Evolutionary conservation across 495 filamentous ascomycete genomes (phyloP).

Genomic region (Penicillium bovifimosum): DNA sequence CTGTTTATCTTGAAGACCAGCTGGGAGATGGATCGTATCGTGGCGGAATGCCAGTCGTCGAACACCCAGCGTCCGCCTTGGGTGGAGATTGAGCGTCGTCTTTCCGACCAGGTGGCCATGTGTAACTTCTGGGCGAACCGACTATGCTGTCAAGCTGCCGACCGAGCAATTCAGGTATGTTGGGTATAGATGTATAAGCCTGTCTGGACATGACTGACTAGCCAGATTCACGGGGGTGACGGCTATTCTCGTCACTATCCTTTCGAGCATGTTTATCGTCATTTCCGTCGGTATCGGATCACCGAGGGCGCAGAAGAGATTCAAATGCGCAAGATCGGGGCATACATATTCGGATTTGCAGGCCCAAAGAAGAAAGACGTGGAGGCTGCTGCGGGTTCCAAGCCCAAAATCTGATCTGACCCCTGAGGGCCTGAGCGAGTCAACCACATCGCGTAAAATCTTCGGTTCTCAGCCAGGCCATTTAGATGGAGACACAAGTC

Average conservation of each 20-base stretch:
- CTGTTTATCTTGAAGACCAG: slow-evolving; percentile 56
- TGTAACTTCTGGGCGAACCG: slow-evolving; percentile 61
- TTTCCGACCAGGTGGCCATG: slow-evolving; percentile 56
- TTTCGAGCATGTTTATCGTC: slow-evolving; percentile 50
- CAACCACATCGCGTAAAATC: background rate
- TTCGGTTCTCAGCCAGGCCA: background rate
- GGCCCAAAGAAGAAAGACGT: slow-evolving; percentile 20
- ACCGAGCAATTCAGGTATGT: slow-evolving; percentile 52
- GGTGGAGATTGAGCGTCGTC: slow-evolving; percentile 46
- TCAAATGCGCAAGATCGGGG: slow-evolving; percentile 45
- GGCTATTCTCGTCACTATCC: slow-evolving; percentile 44
- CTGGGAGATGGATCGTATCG: slow-evolving; percentile 52
- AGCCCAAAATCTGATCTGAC: slow-evolving; percentile 13
- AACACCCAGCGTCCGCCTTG: slow-evolving; percentile 17
- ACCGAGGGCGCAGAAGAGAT: slow-evolving; percentile 49
- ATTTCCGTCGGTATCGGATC: slow-evolving; percentile 46
- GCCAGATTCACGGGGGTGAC: slow-evolving; percentile 47
- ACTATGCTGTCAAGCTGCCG: slow-evolving; percentile 52
- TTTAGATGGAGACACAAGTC: background rate
- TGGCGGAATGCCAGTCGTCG: slow-evolving; percentile 18
- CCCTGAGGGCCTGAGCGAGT: background rate
- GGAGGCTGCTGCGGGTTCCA: background rate
- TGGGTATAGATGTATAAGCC: background rate
- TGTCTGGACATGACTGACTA: background rate
- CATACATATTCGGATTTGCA: slow-evolving; percentile 41